Evolutionary conservation across 2,329 filamentous ascomycete genomes (phyloP).

Genomic region (Cordyceps pruinosa): DNA sequence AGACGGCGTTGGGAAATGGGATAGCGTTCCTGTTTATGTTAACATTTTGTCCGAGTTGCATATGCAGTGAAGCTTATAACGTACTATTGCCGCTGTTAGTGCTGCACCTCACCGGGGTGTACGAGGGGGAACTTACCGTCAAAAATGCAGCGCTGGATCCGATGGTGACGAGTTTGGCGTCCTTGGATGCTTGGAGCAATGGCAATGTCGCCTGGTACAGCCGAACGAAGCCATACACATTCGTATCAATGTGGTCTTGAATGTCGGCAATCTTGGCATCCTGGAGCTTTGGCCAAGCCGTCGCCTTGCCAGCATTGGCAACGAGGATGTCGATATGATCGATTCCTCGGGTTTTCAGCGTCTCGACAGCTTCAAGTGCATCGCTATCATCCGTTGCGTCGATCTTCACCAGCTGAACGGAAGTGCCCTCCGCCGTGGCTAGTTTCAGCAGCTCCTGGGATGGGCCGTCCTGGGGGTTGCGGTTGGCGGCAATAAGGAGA

Average conservation of each 20-base stretch:
- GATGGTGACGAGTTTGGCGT: slow-evolving; percentile 33
- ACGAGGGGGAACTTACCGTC: not conserved
- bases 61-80: not conserved
- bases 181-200: slow-evolving; percentile 28
- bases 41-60: not conserved
- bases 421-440: slow-evolving; percentile 28
- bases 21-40: slow-evolving; percentile 15
- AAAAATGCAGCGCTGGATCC: slow-evolving; percentile 23
- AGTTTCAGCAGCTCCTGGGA: slow-evolving; percentile 28
- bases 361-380: slow-evolving; percentile 25
- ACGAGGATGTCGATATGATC: slow-evolving; percentile 42
- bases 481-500: slow-evolving; percentile 34
- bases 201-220: slow-evolving; percentile 38
- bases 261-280: slow-evolving; percentile 29
- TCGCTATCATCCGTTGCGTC: slow-evolving; percentile 31
- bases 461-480: slow-evolving; percentile 23
- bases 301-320: slow-evolving; percentile 42
- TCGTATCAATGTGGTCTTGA: slow-evolving; percentile 32
- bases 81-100: not conserved
- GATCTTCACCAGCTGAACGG: slow-evolving; percentile 35
- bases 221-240: slow-evolving; percentile 33
- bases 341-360: slow-evolving; percentile 30
- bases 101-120: too few species aligned
- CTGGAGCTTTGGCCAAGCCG: slow-evolving; percentile 24
- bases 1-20: slow-evolving; percentile 27